Conservation (phyloP, 306 rosid genomes). For the Carpinus fangiana region DNA sequence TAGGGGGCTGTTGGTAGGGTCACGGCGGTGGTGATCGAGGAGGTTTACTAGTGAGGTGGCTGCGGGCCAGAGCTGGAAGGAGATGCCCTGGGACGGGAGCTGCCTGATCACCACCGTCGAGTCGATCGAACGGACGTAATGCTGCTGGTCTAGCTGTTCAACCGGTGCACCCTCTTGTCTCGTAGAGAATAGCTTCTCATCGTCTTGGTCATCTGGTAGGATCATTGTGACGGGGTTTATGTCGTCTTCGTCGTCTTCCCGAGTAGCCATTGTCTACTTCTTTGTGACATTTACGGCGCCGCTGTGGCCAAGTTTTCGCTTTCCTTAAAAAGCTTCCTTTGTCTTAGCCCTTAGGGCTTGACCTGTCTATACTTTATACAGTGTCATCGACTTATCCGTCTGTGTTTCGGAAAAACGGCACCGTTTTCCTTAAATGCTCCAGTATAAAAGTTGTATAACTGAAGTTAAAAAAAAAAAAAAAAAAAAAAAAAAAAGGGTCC, state of each 20-base stretch:
- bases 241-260: slow-evolving; percentile 44
- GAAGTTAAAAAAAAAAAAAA: no score
- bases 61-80: slow-evolving; percentile 98
- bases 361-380: background rate
- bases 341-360: slow-evolving; percentile 35
- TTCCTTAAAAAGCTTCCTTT: background rate
- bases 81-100: slow-evolving; percentile 79
- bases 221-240: slow-evolving; percentile 44
- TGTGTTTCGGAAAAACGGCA: background rate
- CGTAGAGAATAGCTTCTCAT: slow-evolving; percentile 3
- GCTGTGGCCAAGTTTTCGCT: background rate
- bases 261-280: slow-evolving; percentile 34
- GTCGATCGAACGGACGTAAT: slow-evolving; percentile 58
- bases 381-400: background rate
- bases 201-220: slow-evolving; percentile 18
- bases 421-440: background rate
- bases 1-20: slow-evolving; percentile 61
- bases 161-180: slow-evolving; percentile 2
- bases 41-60: slow-evolving; percentile 84
- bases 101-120: slow-evolving; percentile 63
- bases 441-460: no score
- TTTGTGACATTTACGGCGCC: slow-evolving; percentile 21
- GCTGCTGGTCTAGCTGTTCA: slow-evolving; percentile 37
- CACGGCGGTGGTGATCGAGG: slow-evolving; percentile 56
- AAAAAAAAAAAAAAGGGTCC: no score